Conservation (phyloP, 805 yeast species). For the Dipodascopsis tothii region DNA sequence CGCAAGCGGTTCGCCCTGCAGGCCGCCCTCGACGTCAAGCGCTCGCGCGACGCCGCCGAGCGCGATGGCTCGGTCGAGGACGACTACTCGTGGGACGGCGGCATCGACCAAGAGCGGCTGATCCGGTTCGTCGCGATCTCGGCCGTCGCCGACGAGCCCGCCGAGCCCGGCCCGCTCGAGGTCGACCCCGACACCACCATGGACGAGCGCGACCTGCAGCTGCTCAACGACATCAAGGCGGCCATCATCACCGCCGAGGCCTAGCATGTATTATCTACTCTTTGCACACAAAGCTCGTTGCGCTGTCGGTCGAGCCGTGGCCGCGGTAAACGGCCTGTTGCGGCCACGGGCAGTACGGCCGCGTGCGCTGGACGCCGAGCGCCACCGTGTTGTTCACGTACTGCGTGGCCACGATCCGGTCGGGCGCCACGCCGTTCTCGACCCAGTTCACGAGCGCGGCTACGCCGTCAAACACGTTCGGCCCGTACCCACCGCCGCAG, state of each 20-base stretch:
- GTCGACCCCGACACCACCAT: too few relatives aligned
- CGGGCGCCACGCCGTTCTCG: constrained; percentile 3
- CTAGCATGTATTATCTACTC: too few relatives aligned
- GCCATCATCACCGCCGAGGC: too few relatives aligned
- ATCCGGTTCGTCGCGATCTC: not conserved
- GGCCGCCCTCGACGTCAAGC: not conserved
- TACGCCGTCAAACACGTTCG: constrained; percentile 2
- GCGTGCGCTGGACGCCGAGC: too few relatives aligned
- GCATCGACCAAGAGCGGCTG: not conserved
- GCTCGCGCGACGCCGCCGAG: not conserved
- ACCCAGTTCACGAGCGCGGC: constrained; percentile 3
- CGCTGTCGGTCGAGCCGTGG: too few relatives aligned
- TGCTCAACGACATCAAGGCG: too few relatives aligned
- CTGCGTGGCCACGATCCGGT: not conserved
- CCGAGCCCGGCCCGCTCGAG: too few relatives aligned
- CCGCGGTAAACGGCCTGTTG: too few relatives aligned
- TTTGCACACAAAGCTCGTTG: too few relatives aligned
- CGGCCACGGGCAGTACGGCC: too few relatives aligned
- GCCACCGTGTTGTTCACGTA: not conserved
- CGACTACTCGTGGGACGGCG: not conserved
- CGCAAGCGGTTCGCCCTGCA: not conserved
- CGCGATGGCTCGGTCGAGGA: not conserved
- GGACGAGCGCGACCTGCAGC: too few relatives aligned
- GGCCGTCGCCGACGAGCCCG: too few relatives aligned
- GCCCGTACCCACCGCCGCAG: constrained; percentile 4